Percentiles rank a stretch among this genome's conserved stretches.
Conservation (phyloP, 345 rosid genomes). For the Salix arbutifolia region DNA sequence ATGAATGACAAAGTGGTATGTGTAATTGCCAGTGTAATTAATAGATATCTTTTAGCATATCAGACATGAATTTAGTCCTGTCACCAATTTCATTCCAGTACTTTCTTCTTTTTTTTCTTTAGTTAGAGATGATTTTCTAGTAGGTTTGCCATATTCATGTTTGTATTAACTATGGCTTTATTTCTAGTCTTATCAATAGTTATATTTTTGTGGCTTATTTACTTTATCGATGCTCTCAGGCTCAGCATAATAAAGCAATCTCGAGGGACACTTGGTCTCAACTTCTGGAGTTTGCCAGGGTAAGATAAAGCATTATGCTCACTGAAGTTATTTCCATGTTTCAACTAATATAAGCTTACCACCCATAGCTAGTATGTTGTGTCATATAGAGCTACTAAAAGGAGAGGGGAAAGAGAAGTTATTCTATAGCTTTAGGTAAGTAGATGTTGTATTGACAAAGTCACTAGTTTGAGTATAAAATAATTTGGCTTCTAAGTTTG, state of each 20-base stretch:
- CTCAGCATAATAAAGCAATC: slow-evolving; percentile 93
- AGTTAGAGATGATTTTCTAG: too few species aligned
- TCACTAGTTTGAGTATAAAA: background rate
- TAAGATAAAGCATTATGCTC: slow-evolving; percentile 27
- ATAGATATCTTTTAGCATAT: too few species aligned
- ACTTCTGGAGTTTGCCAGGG: slow-evolving; percentile 84
- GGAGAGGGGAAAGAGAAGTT: too few species aligned
- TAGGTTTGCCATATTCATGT: background rate
- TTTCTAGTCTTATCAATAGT: background rate
- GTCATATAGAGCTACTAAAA: too few species aligned
- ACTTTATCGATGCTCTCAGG: slow-evolving; percentile 40
- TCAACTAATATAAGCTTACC: too few species aligned
- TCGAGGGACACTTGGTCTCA: slow-evolving; percentile 97
- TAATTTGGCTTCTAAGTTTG: background rate
- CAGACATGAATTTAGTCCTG: too few species aligned
- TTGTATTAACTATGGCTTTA: background rate
- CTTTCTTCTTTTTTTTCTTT: too few species aligned
- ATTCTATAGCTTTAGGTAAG: too few species aligned
- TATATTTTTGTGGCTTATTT: background rate
- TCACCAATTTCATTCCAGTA: too few species aligned
- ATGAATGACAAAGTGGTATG: too few species aligned
- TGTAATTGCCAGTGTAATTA: background rate
- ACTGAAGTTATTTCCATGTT: background rate
- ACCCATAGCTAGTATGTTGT: background rate
- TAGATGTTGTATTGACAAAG: background rate